These are phyloP conservation scores for Parascedosporium putredinis DNA, from an alignment of 2,329 filamentous ascomycete species.

Conservation along the genomic window DNA sequence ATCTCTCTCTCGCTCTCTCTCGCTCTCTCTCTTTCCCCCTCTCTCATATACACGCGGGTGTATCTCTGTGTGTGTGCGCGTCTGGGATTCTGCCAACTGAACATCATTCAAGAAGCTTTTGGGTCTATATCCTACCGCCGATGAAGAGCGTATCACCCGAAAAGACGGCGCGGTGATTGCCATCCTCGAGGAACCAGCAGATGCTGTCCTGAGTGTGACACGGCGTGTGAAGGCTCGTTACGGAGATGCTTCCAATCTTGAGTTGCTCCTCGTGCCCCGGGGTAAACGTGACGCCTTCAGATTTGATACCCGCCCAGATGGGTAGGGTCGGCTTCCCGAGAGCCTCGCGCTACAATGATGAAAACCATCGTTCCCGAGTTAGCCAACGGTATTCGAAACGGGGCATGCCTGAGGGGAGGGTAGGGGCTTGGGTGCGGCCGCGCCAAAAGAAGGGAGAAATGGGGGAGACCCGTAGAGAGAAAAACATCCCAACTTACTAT, in stretches of 20 bases:
- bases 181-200: slow-evolving; percentile 85
- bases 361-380: no score
- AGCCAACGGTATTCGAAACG: no score
- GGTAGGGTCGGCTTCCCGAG: slow-evolving; percentile 52
- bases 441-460: background rate
- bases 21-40: no score
- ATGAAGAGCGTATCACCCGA: slow-evolving; percentile 96
- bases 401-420: no score
- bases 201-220: slow-evolving; percentile 99
- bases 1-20: no score
- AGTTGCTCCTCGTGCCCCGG: slow-evolving; percentile 69
- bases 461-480: background rate
- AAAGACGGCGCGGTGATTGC: slow-evolving; percentile 66
- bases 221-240: slow-evolving; percentile 86
- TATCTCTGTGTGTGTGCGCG: no score
- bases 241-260: slow-evolving; percentile 70
- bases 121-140: slow-evolving; percentile 54
- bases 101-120: background rate
- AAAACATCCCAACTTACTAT: slow-evolving; percentile 55
- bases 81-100: no score
- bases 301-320: slow-evolving; percentile 82
- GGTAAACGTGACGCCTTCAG: slow-evolving; percentile 66
- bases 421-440: background rate
- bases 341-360: slow-evolving; percentile 18
- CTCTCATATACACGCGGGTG: no score